Percentiles rank a stretch among this genome's conserved stretches.
phyloP scores from a whole-genome alignment of 2,329 filamentous ascomycete genomes.

The Venturia nashicola region DNA sequence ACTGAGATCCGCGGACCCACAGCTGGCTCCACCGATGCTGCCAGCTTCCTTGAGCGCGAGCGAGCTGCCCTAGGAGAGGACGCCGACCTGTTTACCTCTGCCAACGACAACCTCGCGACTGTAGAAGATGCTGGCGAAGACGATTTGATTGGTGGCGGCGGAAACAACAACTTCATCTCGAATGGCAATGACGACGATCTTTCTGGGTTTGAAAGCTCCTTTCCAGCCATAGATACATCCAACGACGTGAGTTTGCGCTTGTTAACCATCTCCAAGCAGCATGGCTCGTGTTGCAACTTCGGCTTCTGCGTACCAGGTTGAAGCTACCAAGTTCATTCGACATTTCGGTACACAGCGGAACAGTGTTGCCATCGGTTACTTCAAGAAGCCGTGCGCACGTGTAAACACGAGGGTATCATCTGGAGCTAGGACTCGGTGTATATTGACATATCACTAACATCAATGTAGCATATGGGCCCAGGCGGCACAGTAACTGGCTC shows the following conservation, averaged over 20 bases:
- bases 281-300: background rate
- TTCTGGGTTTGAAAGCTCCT: constrained; percentile 71
- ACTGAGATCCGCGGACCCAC: constrained; percentile 47
- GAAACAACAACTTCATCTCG: constrained; percentile 33
- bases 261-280: background rate
- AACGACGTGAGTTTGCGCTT: constrained; percentile 49
- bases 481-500: constrained; percentile 71
- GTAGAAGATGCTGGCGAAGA: constrained; percentile 52
- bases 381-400: too few relatives aligned
- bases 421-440: background rate
- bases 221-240: constrained; percentile 66
- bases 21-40: constrained; percentile 50
- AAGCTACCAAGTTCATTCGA: too few relatives aligned
- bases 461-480: constrained; percentile 52
- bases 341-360: too few relatives aligned
- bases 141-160: constrained; percentile 59
- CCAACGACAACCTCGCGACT: constrained; percentile 56
- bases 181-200: constrained; percentile 37
- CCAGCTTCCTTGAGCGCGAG: constrained; percentile 77
- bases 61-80: constrained; percentile 85
- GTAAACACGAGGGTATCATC: background rate
- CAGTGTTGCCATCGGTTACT: too few relatives aligned
- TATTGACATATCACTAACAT: background rate
- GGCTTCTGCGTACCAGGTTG: too few relatives aligned
- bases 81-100: constrained; percentile 76